These are phyloP conservation scores for Hemileia vastatrix DNA, from an alignment of 1,284 basidiomycete species.

Conservation along the genomic window DNA sequence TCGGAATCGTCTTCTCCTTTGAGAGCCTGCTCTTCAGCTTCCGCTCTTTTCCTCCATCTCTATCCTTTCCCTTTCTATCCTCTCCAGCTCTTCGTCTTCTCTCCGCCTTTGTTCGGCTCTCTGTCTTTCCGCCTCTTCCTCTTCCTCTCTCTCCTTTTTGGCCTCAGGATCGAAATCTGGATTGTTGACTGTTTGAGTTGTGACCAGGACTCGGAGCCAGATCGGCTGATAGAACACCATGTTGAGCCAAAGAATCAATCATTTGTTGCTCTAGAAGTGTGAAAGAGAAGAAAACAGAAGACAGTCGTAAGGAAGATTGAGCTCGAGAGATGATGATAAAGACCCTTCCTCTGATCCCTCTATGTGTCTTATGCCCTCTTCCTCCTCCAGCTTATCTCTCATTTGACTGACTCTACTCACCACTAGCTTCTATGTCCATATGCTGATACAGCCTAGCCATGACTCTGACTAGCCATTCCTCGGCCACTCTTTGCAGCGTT, in stretches of 20 bases:
- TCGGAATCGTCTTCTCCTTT: not conserved
- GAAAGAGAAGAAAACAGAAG: not conserved
- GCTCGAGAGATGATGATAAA: no score
- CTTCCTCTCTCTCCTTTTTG: slow-evolving; percentile 17
- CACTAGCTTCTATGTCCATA: slow-evolving; percentile 39
- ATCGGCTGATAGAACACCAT: slow-evolving; percentile 40
- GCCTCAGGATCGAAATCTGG: slow-evolving; percentile 38
- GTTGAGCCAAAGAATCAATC: slow-evolving; percentile 41
- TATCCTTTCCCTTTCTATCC: slow-evolving; percentile 15
- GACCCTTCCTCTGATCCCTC: not conserved
- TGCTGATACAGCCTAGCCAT: slow-evolving; percentile 43
- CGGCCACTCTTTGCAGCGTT: slow-evolving; percentile 31
- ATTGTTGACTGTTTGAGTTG: slow-evolving; percentile 39
- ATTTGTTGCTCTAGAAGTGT: slow-evolving; percentile 35
- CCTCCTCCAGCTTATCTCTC: no score
- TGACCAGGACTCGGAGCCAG: slow-evolving; percentile 39
- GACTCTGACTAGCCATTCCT: slow-evolving; percentile 38
- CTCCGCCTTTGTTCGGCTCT: slow-evolving; percentile 1
- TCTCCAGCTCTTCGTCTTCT: slow-evolving; percentile 25
- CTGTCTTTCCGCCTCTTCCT: slow-evolving; percentile 5
- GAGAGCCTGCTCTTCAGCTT: slow-evolving; percentile 1
- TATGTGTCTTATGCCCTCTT: no score
- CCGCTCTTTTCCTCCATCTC: slow-evolving; percentile 6
- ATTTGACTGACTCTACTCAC: no score
- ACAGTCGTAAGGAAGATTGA: not conserved